phyloP scores from a whole-genome alignment of 257 asterid genomes.

The Penstemon barbatus region DNA sequence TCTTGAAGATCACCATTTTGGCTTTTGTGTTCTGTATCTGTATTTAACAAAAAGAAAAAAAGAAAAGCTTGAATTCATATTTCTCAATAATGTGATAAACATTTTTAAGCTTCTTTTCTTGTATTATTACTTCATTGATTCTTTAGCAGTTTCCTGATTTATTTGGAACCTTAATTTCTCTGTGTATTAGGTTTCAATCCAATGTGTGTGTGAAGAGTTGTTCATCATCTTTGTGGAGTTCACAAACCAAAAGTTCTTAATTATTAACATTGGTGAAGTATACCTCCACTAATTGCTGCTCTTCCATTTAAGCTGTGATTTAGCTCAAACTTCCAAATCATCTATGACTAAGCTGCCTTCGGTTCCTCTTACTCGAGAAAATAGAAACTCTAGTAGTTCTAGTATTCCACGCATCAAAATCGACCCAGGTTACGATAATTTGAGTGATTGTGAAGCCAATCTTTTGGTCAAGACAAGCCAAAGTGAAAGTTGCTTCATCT shows the following conservation, averaged over 20 bases:
- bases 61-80: slow-evolving; percentile 24
- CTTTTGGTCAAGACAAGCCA: slow-evolving; percentile 27
- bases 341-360: slow-evolving; percentile 50
- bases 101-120: not conserved
- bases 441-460: slow-evolving; percentile 30
- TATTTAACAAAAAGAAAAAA: no score
- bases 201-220: not conserved
- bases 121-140: slow-evolving; percentile 9
- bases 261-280: not conserved
- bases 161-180: not conserved
- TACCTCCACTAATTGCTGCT: slow-evolving; percentile 24
- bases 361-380: slow-evolving; percentile 39
- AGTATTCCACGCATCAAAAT: slow-evolving; percentile 31
- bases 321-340: slow-evolving; percentile 34
- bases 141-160: slow-evolving; percentile 21
- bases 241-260: not conserved
- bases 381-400: slow-evolving; percentile 27
- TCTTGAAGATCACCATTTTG: slow-evolving; percentile 22
- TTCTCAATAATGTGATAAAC: slow-evolving; percentile 26
- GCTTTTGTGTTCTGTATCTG: slow-evolving; percentile 6
- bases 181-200: slow-evolving; percentile 18
- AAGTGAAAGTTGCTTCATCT: slow-evolving; percentile 29
- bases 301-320: slow-evolving; percentile 34
- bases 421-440: slow-evolving; percentile 33
- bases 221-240: no score